Base-by-base conservation (phyloP, 805 yeast species). In the Pichia cabralensis region DNA sequence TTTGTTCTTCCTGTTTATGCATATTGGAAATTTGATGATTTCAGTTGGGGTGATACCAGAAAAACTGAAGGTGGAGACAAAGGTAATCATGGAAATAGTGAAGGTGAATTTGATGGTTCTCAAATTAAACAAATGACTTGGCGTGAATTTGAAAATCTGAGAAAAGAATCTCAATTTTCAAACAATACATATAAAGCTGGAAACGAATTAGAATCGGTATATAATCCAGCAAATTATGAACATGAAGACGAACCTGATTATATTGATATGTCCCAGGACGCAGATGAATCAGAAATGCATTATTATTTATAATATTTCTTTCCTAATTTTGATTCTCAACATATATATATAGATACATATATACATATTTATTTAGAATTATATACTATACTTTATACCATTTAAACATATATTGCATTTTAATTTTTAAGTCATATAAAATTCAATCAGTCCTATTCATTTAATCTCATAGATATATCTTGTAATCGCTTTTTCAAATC, bases 21-120 rank as follows among this genome's bases (percentile, higher is more conserved):
- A 0, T 86, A 68, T 55, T 88, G 96, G 96, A 85, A 85, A 52
- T 85, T 86, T 59, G 96, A 88, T 58, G 95, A 88, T 55, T 88
- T 88, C 60, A 76, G 86, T 54, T 88, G 96, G 96, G 96, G 96
- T 52, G 94, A 84, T 40, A 88, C 96, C 2, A 70, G 95, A 64
- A 69, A 77, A n/a, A 74, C 85, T 32, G 70, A 71, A 18, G 80
- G 76, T 16, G 85, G 74, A 9, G 83, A 72, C 27, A 74, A 77
- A 47, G 77, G 72, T 16, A 74, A 70, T 17, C 92, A 83, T 52
- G 80, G 74, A 29, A 81, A 67, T 17, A 67, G 47, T 16, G 81
- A 72, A 28, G 97, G 96, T 47, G 79, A 76, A 42, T 92, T 89
- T 54, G 97, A 89, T 56, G 82, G 92, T n/a, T 76, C 94, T 2